Conservation (phyloP, 768 basidiomycete species). For the Kwoniella shandongensis region DNA sequence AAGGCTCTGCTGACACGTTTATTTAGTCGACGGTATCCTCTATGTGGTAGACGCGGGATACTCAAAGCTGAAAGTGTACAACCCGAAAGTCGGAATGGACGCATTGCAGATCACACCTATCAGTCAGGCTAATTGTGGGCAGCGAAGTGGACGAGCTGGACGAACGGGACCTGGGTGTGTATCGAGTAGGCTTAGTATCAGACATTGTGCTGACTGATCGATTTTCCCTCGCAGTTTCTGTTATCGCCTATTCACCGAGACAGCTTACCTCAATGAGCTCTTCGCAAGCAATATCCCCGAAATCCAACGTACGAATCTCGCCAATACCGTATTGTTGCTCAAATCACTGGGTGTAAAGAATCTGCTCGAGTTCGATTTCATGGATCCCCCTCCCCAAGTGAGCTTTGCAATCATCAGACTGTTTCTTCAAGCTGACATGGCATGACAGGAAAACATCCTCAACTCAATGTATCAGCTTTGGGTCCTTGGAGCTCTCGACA, state of each 20-base stretch:
- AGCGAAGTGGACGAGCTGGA: slow-evolving; percentile 92
- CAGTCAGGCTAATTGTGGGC: slow-evolving; percentile 96
- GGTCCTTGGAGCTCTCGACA: slow-evolving; percentile 96
- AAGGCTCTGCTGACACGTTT: slow-evolving; percentile 2
- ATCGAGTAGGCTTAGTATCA: neutral
- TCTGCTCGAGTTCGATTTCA: slow-evolving; percentile 96
- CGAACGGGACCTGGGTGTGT: slow-evolving; percentile 90
- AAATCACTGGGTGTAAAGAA: slow-evolving; percentile 98
- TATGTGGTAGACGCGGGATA: slow-evolving; percentile 96
- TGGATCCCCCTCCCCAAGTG: slow-evolving; percentile 99
- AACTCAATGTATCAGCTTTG: slow-evolving; percentile 99
- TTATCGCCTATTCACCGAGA: slow-evolving; percentile 95
- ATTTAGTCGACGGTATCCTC: slow-evolving; percentile 87
- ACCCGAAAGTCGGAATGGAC: slow-evolving; percentile 99
- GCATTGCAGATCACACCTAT: slow-evolving; percentile 98
- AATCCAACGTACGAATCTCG: slow-evolving; percentile 95
- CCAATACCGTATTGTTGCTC: slow-evolving; percentile 90
- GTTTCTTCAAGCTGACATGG: neutral
- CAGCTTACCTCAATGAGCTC: slow-evolving; percentile 92
- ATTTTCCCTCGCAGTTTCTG: slow-evolving; percentile 66
- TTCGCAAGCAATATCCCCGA: slow-evolving; percentile 96
- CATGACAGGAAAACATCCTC: slow-evolving; percentile 79
- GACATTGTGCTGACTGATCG: neutral
- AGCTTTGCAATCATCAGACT: neutral
- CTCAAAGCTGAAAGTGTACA: slow-evolving; percentile 97